Conservation (phyloP, 140 eudicot genomes). For the Bidens hawaiensis region DNA sequence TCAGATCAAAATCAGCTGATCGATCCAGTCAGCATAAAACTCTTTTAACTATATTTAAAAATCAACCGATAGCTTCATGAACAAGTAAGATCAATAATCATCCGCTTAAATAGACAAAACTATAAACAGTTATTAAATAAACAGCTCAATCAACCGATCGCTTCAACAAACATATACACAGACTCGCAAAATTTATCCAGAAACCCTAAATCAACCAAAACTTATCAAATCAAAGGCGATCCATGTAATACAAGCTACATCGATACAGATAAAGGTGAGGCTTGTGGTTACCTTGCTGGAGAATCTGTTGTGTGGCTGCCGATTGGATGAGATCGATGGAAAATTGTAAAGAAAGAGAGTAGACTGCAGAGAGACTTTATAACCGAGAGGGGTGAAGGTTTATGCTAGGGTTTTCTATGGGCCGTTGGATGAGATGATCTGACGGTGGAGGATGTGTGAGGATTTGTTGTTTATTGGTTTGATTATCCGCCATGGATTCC, state of each 20-base stretch:
- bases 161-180: too few relatives aligned
- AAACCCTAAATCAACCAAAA: too few relatives aligned
- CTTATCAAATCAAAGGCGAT: too few relatives aligned
- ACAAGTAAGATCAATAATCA: background rate
- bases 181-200: too few relatives aligned
- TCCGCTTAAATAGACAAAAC: too few relatives aligned
- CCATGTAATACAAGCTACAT: background rate
- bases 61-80: background rate
- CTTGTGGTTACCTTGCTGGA: background rate
- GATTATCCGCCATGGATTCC: constrained; percentile 7
- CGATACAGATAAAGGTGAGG: background rate
- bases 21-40: too few relatives aligned
- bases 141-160: too few relatives aligned
- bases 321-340: background rate
- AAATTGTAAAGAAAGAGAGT: background rate
- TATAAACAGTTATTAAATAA: too few relatives aligned
- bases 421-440: constrained; percentile 19
- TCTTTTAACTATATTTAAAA: too few relatives aligned
- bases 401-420: constrained; percentile 19
- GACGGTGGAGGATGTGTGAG: background rate
- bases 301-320: background rate
- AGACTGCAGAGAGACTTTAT: constrained; percentile 14
- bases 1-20: too few relatives aligned
- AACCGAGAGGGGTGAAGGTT: background rate
- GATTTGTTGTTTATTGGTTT: background rate